phyloP scores from a whole-genome alignment of 2,329 filamentous ascomycete genomes.

The Aureobasidium pullulans region DNA sequence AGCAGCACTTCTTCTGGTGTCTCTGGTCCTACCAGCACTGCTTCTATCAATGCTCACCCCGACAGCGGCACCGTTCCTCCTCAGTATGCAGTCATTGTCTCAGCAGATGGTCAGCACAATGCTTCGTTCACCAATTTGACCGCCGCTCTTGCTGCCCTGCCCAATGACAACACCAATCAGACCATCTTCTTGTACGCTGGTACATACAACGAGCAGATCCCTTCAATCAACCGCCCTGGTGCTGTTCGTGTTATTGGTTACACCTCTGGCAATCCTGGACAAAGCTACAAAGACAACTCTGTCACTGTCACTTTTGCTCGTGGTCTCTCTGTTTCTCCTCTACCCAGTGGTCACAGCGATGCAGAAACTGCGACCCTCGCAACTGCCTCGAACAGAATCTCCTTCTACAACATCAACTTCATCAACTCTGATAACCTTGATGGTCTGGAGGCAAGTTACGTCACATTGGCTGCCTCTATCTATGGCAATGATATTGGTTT shows the following conservation, averaged over 20 bases:
- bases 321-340: slow-evolving; percentile 31
- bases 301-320: slow-evolving; percentile 29
- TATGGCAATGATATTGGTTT: slow-evolving; percentile 28
- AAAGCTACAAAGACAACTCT: slow-evolving; percentile 30
- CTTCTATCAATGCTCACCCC: slow-evolving; percentile 31
- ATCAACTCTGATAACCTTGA: slow-evolving; percentile 27
- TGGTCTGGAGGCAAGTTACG: slow-evolving; percentile 24
- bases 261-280: slow-evolving; percentile 26
- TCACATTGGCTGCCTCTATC: slow-evolving; percentile 28
- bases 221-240: slow-evolving; percentile 33
- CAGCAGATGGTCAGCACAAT: slow-evolving; percentile 25
- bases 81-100: slow-evolving; percentile 36
- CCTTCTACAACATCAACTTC: slow-evolving; percentile 29
- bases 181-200: slow-evolving; percentile 36
- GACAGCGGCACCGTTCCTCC: slow-evolving; percentile 37
- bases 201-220: slow-evolving; percentile 36
- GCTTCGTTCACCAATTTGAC: slow-evolving; percentile 30
- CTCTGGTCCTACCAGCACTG: slow-evolving; percentile 20
- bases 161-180: slow-evolving; percentile 28
- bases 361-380: slow-evolving; percentile 37
- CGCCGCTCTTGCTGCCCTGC: slow-evolving; percentile 30
- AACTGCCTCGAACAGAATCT: slow-evolving; percentile 34
- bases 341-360: slow-evolving; percentile 34
- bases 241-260: slow-evolving; percentile 32
- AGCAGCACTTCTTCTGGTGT: slow-evolving; percentile 1